phyloP scores from a whole-genome alignment of 208 protist species.

The Crithidia acanthocephali region DNA sequence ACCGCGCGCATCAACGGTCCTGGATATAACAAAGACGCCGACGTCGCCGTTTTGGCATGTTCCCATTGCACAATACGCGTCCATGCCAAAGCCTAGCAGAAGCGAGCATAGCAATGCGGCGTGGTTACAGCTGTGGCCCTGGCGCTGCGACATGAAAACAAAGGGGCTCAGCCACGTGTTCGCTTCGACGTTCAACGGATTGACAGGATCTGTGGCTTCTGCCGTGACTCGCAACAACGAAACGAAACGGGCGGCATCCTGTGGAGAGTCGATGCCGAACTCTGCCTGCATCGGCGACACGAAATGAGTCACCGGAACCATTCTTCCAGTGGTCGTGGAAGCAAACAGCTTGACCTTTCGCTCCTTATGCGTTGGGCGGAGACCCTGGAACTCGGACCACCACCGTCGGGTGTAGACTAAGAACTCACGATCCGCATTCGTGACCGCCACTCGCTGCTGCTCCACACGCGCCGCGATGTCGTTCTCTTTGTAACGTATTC shows the following conservation, averaged over 20 bases:
- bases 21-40: constrained; percentile 78
- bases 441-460: constrained; percentile 78
- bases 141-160: constrained; percentile 86
- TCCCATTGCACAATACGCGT: constrained; percentile 89
- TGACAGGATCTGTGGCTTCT: constrained; percentile 41
- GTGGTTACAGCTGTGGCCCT: constrained; percentile 88
- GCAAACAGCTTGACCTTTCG: constrained; percentile 92
- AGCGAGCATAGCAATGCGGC: constrained; percentile 89
- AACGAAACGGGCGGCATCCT: constrained; percentile 91
- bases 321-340: constrained; percentile 70
- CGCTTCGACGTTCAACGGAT: constrained; percentile 24
- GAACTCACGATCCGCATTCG: constrained; percentile 94
- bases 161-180: constrained; percentile 78
- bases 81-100: constrained; percentile 90
- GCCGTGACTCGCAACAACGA: constrained; percentile 71
- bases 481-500: constrained; percentile 71
- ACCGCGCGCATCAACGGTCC: constrained; percentile 31
- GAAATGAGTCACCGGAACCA: constrained; percentile 90
- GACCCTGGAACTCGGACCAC: constrained; percentile 87
- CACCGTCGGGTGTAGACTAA: constrained; percentile 91
- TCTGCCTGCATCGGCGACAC: constrained; percentile 78
- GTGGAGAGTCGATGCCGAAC: constrained; percentile 76
- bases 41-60: constrained; percentile 45
- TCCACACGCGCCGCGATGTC: constrained; percentile 77
- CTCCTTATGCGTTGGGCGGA: constrained; percentile 66